Conservation (phyloP, 352 stramenopile species). For the Phytophthora pini region DNA sequence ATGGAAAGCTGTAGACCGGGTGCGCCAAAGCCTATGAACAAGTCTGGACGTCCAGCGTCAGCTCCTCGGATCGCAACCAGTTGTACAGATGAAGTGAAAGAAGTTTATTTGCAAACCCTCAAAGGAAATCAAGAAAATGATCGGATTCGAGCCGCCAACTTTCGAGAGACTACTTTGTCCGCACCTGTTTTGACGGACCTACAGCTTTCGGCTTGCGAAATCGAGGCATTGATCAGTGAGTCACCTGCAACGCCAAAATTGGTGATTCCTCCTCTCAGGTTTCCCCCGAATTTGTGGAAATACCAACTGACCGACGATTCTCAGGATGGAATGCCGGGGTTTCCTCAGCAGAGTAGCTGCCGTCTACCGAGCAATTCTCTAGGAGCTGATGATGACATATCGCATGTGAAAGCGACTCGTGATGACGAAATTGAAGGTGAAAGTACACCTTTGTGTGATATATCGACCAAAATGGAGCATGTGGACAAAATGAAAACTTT, state of each 20-base stretch:
- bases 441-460: not conserved
- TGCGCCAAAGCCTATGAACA: not conserved
- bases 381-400: not conserved
- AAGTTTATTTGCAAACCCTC: not conserved
- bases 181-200: not conserved
- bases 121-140: constrained; percentile 21
- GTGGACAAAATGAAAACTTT: not conserved
- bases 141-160: not conserved
- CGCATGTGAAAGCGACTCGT: not conserved
- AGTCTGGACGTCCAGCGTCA: constrained; percentile 5
- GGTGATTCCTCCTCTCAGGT: constrained; percentile 27
- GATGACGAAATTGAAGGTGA: not conserved
- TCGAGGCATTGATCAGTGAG: constrained; percentile 1
- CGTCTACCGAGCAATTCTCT: not conserved
- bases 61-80: not conserved
- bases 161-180: not conserved
- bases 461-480: not conserved
- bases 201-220: not conserved
- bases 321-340: not conserved
- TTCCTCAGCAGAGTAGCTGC: not conserved
- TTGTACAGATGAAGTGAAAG: not conserved
- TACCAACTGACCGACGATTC: constrained; percentile 9
- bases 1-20: not conserved
- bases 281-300: constrained; percentile 23
- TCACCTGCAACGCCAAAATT: constrained; percentile 3